A percentile compares a stretch with the other conserved stretches of the same genome.
Evolutionary conservation across 2,329 filamentous ascomycete species (phyloP).

Genomic region (Cladosporium sp.): DNA sequence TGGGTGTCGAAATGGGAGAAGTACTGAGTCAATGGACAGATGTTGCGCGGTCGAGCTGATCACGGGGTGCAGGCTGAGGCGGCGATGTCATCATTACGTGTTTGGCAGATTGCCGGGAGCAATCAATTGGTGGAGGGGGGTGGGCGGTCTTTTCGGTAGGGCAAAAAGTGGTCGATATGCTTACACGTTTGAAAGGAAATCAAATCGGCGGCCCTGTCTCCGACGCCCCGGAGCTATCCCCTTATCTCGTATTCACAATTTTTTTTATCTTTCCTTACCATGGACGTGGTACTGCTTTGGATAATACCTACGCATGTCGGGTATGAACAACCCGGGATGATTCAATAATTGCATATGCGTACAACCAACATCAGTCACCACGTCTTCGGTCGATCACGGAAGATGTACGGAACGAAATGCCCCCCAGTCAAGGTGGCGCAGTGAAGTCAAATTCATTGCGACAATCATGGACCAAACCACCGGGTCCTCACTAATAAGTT

Average conservation of each 20-base stretch:
- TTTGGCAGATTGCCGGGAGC: neutral
- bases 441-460: neutral
- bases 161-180: neutral
- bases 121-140: neutral
- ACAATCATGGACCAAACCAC: neutral
- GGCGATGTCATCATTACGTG: slow-evolving; percentile 6
- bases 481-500: neutral
- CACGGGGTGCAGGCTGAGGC: neutral
- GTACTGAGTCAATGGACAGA: slow-evolving; percentile 18
- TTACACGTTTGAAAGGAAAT: slow-evolving; percentile 10
- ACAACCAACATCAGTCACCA: neutral
- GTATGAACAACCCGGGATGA: neutral
- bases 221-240: neutral
- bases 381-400: neutral
- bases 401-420: neutral
- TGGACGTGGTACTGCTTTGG: neutral
- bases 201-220: neutral
- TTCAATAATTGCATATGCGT: neutral
- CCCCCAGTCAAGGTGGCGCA: neutral
- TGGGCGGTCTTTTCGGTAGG: neutral
- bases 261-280: neutral
- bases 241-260: neutral
- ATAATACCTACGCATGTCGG: neutral
- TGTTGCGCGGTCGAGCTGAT: slow-evolving; percentile 4
- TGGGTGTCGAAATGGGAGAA: slow-evolving; percentile 18